Evolutionary conservation across 805 yeast species (phyloP).

Genomic region (Metschnikowia sp.): DNA sequence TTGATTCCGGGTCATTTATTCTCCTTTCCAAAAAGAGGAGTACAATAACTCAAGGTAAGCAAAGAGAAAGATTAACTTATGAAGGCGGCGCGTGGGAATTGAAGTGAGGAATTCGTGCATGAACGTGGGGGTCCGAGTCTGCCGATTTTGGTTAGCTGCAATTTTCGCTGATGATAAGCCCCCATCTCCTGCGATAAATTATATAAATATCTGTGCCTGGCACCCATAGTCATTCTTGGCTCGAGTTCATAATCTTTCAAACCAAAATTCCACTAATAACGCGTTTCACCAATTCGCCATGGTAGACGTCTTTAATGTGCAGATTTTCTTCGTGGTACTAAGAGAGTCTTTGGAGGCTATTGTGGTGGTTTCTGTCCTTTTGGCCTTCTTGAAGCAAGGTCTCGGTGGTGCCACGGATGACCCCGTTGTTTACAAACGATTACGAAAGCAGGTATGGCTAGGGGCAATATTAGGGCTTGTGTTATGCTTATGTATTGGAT

Average conservation of each 20-base stretch:
- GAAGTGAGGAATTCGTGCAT: no score
- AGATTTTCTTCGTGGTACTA: slow-evolving; percentile 83
- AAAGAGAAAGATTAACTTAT: no score
- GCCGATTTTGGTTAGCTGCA: no score
- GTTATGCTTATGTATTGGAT: slow-evolving; percentile 80
- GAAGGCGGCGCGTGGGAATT: no score
- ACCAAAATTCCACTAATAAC: not conserved
- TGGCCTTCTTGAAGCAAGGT: slow-evolving; percentile 89
- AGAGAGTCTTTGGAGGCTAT: slow-evolving; percentile 94
- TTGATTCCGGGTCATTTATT: no score
- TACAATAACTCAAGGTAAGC: no score
- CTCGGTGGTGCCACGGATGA: slow-evolving; percentile 53
- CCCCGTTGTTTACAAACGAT: slow-evolving; percentile 51
- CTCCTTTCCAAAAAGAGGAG: no score
- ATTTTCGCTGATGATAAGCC: no score
- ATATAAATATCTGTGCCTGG: no score
- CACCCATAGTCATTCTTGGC: no score
- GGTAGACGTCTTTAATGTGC: slow-evolving; percentile 63
- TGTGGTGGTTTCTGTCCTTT: slow-evolving; percentile 82
- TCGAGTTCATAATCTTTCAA: not conserved
- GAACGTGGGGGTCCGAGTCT: no score
- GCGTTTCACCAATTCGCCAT: slow-evolving; percentile 16
- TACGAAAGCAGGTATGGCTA: slow-evolving; percentile 80
- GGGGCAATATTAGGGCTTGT: slow-evolving; percentile 75
- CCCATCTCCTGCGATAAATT: no score